Base-by-base conservation (phyloP, 2,329 filamentous ascomycete genomes). In the Arthrocladium fulminans region DNA sequence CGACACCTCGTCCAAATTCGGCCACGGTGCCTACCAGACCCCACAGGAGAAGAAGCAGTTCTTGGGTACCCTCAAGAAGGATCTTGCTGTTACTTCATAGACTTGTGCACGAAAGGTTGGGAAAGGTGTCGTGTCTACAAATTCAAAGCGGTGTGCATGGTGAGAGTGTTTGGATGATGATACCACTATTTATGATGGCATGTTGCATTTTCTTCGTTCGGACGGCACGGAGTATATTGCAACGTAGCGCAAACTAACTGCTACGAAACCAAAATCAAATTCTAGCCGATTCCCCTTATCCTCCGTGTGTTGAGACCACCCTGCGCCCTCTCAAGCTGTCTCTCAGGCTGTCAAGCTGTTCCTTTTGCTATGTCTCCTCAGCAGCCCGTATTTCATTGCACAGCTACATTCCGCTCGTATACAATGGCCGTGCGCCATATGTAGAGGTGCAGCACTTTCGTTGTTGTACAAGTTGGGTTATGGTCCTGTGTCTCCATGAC, bases 51-150 rank as follows among this genome's bases (percentile, higher is more conserved):
- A 98, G 88, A 87, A 86, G 77, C 83, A 88, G 71, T 92, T 88
- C 81, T 73, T 95, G 75, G 92, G 92, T 77, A 94, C 88, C 52
- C 88, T 98, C 86, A 98, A 98, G 88, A 98, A 97, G 88, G 92
- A 98, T 66, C 73, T 85, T 62, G 70, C 73, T 65, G 66, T 73
- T 65, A 64, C 70, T 65, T 67, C 73, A 63, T 80, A 77, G 70
- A 61, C 27, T 44, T 30, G 9, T 24, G 9, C 37, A 35, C 17
- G 32, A n/a, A 15, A n/a, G 6, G 6, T 8, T 7, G 32, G 7
- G 32, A n/a, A n/a, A 15, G 32, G 13, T 13, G 7, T 35, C 32
- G 17, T 35, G 32, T 35, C 13, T 35, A 35, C 32, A n/a, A 15
- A 35, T n/a, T 35, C 7, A 35, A 35, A 35, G 32, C 17, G 13